Percentiles rank a stretch among this genome's conserved stretches.
Evolutionary conservation across 1,284 basidiomycete species (phyloP).

Genomic region (Cryptococcus sp.): DNA sequence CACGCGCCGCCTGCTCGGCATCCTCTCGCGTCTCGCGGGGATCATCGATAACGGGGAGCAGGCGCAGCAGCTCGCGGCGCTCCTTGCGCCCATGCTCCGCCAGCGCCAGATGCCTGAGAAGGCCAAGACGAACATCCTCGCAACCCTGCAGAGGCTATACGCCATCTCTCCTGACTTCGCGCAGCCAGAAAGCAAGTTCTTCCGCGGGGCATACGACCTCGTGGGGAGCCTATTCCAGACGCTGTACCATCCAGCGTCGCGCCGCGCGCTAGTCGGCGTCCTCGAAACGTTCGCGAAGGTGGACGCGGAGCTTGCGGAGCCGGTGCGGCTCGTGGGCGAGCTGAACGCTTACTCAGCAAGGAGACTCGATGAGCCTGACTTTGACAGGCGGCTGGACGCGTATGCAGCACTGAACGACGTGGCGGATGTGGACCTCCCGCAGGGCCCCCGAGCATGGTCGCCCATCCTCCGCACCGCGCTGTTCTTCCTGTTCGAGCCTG

Average conservation of each 20-base stretch:
- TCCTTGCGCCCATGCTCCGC: slow-evolving; percentile 78
- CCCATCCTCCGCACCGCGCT: slow-evolving; percentile 81
- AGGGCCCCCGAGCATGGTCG: slow-evolving; percentile 58
- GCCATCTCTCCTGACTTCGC: slow-evolving; percentile 67
- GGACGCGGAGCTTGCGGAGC: slow-evolving; percentile 54
- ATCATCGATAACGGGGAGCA: slow-evolving; percentile 69
- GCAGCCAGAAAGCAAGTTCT: slow-evolving; percentile 56
- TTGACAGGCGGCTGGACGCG: slow-evolving; percentile 76
- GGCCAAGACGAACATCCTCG: slow-evolving; percentile 78
- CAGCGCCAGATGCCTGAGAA: slow-evolving; percentile 80
- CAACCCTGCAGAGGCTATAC: slow-evolving; percentile 70
- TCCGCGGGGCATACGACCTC: slow-evolving; percentile 61
- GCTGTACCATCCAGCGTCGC: slow-evolving; percentile 65
- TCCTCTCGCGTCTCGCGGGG: slow-evolving; percentile 76
- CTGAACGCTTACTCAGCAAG: slow-evolving; percentile 83
- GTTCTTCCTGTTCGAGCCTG: slow-evolving; percentile 81
- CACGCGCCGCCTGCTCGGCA: slow-evolving; percentile 73
- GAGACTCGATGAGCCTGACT: slow-evolving; percentile 88
- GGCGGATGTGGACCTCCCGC: slow-evolving; percentile 49
- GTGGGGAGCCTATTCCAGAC: slow-evolving; percentile 73
- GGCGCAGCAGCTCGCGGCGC: slow-evolving; percentile 66
- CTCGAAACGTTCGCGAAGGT: slow-evolving; percentile 62
- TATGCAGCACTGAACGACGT: slow-evolving; percentile 67
- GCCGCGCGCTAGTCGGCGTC: slow-evolving; percentile 63
- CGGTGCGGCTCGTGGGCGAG: slow-evolving; percentile 61